Conservation (phyloP, 2,329 filamentous ascomycete genomes). For the Cercospora citrullina region DNA sequence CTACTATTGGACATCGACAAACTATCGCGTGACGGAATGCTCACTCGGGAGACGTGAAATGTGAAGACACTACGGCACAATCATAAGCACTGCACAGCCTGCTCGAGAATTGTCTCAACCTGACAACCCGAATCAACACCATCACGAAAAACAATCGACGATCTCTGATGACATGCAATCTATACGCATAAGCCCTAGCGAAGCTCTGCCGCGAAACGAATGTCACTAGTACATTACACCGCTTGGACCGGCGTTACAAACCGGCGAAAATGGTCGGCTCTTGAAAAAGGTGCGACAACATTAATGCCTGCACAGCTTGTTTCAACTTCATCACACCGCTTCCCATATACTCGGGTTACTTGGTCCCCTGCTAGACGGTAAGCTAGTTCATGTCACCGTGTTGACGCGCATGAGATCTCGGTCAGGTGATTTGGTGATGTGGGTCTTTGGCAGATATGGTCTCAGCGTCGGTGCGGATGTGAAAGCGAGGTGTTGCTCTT, state of each 20-base stretch:
- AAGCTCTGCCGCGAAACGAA: neutral
- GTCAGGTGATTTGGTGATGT: constrained; percentile 10
- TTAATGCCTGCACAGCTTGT: neutral
- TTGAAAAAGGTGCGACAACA: neutral
- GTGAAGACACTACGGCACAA: neutral
- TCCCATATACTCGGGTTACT: neutral
- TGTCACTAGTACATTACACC: neutral
- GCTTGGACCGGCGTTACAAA: neutral
- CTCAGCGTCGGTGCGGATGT: no score
- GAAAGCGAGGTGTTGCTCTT: neutral
- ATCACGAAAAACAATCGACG: no score
- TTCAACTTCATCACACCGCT: neutral
- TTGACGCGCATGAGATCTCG: constrained; percentile 12
- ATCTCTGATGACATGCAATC: neutral
- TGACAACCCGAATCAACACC: neutral
- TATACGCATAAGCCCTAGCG: neutral
- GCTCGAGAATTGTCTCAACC: neutral
- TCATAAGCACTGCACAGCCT: neutral
- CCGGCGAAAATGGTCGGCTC: neutral
- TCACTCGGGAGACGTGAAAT: neutral
- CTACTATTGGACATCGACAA: neutral
- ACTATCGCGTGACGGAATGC: neutral
- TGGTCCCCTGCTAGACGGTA: constrained; percentile 8
- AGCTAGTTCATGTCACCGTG: constrained; percentile 14
- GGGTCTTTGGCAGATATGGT: neutral